Conservation (phyloP, 352 stramenopile species). For the Ophiocytium majus region DNA sequence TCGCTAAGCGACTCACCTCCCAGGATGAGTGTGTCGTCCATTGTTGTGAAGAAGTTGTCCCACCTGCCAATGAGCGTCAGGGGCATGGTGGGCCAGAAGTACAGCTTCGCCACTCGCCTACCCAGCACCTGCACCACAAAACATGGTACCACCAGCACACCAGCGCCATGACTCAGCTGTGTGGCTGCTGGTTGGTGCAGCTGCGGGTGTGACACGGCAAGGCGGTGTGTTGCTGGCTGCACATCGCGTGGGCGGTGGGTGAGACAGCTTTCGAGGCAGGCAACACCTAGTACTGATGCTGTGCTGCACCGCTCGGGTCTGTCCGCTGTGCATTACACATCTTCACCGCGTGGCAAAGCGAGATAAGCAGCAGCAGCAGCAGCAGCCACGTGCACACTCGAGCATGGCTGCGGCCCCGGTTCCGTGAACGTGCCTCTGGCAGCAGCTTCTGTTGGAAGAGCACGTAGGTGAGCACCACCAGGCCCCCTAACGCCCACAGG, state of each 20-base stretch:
- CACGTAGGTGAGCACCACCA: not conserved
- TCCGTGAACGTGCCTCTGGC: too few species aligned
- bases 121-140: constrained; percentile 32
- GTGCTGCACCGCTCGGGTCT: not conserved
- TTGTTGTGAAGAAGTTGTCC: constrained; percentile 75
- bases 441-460: not conserved
- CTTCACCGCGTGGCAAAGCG: too few species aligned
- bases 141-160: too few species aligned
- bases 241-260: too few species aligned
- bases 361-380: too few species aligned
- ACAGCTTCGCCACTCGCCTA: constrained; percentile 59
- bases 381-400: too few species aligned
- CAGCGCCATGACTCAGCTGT: too few species aligned
- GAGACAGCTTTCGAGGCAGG: too few species aligned
- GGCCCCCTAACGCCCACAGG: not conserved
- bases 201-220: too few species aligned
- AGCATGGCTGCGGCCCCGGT: too few species aligned
- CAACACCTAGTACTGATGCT: not conserved
- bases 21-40: constrained; percentile 61
- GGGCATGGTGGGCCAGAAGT: constrained; percentile 81
- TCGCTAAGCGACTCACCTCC: constrained; percentile 20
- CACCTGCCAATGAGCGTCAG: constrained; percentile 74
- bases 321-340: not conserved
- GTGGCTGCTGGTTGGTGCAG: too few species aligned
- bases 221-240: too few species aligned